Percentiles rank a stretch among this genome's conserved stretches.
Evolutionary conservation across 495 filamentous ascomycete species (phyloP).

Genomic region (Aspergillus biplanus): DNA sequence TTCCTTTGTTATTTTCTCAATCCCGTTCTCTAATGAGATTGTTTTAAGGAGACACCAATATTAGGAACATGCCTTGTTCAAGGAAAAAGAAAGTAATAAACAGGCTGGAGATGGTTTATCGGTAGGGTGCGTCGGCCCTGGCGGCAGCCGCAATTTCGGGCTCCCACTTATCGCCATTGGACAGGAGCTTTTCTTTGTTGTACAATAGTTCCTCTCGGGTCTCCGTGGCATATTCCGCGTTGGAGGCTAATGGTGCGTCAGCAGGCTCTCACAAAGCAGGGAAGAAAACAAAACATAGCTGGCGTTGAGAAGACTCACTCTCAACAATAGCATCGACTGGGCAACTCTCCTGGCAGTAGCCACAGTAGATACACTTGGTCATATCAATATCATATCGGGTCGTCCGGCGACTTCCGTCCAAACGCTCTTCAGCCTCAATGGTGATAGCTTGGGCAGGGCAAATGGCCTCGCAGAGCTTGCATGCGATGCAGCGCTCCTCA

Average conservation of each 20-base stretch:
- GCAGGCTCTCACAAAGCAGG: constrained; percentile 7
- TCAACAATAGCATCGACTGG: constrained; percentile 98
- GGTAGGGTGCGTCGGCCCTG: constrained; percentile 86
- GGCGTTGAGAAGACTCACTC: constrained; percentile 47
- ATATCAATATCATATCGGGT: constrained; percentile 99
- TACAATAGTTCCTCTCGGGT: constrained; percentile 96
- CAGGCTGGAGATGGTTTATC: constrained; percentile 51
- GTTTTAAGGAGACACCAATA: constrained; percentile 2
- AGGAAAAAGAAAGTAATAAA: neutral
- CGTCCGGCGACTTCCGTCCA: constrained; percentile 90
- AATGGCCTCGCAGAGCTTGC: constrained; percentile 98
- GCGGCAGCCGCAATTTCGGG: constrained; percentile 91
- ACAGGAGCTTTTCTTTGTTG: constrained; percentile 94
- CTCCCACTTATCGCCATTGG: constrained; percentile 97
- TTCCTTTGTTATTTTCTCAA: constrained; percentile 28
- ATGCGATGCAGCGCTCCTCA: constrained; percentile 98
- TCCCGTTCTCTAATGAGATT: constrained; percentile 18
- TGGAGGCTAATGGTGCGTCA: constrained; percentile 62
- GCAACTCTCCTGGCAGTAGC: constrained; percentile 98
- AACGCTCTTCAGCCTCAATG: constrained; percentile 97
- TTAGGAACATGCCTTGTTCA: neutral
- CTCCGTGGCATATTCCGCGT: constrained; percentile 97
- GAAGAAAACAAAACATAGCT: neutral
- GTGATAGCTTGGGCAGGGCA: constrained; percentile 97
- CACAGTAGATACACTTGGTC: constrained; percentile 99